Evolutionary conservation across 78 protist species (phyloP).

Genomic region (Planoprotostelium fungivorum): DNA sequence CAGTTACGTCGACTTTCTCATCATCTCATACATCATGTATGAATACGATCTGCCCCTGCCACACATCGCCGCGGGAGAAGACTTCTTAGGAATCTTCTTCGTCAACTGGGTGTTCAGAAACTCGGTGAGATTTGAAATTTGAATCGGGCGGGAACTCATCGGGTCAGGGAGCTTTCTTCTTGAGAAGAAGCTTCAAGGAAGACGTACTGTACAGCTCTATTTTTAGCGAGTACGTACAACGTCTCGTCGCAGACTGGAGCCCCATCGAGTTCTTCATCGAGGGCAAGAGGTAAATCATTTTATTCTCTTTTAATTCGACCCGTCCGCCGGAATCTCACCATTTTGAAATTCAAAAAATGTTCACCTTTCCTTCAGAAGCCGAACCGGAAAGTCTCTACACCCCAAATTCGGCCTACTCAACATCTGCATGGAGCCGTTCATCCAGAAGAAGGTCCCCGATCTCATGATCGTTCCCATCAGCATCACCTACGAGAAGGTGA

Average conservation of each 20-base stretch:
- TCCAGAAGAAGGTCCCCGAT: conserved; percentile 53
- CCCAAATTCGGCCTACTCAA: conserved; percentile 71
- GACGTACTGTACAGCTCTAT: conserved; percentile 73
- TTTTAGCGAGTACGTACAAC: conserved; percentile 65
- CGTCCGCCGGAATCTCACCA: neutral
- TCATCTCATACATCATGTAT: conserved; percentile 69
- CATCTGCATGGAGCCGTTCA: conserved; percentile 40
- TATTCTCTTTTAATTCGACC: neutral
- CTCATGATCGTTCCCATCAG: conserved; percentile 62
- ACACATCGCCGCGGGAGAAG: conserved; percentile 74
- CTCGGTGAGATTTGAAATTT: conserved; percentile 8
- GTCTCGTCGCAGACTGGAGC: conserved; percentile 42
- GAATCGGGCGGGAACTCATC: neutral
- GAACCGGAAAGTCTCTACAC: conserved; percentile 69
- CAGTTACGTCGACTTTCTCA: conserved; percentile 72
- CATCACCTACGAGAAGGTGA: conserved; percentile 57
- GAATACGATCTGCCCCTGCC: conserved; percentile 74
- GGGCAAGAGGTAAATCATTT: conserved; percentile 48
- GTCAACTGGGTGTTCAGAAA: conserved; percentile 61
- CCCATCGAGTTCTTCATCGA: conserved; percentile 80
- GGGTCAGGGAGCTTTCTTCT: conserved; percentile 71
- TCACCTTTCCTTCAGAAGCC: conserved; percentile 2
- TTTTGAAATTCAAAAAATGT: neutral
- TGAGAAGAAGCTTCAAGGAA: conserved; percentile 70
- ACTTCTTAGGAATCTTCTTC: conserved; percentile 31